A percentile compares a stretch with the other conserved stretches of the same genome.
phyloP scores from a whole-genome alignment of 371 early-diverging fungal genomes.

The Rhizomucor miehei region DNA sequence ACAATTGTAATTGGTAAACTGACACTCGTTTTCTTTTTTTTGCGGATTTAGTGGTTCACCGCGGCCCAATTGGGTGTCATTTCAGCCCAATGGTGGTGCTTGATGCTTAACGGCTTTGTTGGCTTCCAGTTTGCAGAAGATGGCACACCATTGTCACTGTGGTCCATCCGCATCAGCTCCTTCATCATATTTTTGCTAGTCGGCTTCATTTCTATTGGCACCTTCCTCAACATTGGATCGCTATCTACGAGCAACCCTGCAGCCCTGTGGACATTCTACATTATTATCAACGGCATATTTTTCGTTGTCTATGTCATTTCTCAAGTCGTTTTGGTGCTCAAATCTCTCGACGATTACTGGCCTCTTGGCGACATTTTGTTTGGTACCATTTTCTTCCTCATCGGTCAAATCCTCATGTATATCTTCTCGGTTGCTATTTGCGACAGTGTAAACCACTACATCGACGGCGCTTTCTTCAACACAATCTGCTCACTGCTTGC shows the following conservation, averaged over 20 bases:
- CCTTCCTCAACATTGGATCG: slow-evolving; percentile 67
- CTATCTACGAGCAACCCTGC: slow-evolving; percentile 65
- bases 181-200: slow-evolving; percentile 73
- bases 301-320: slow-evolving; percentile 84
- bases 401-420: slow-evolving; percentile 82
- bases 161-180: slow-evolving; percentile 87
- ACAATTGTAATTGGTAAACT: background rate
- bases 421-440: slow-evolving; percentile 81
- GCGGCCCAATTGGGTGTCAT: slow-evolving; percentile 82
- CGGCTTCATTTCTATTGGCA: slow-evolving; percentile 81
- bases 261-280: slow-evolving; percentile 86
- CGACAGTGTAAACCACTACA: slow-evolving; percentile 86
- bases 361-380: slow-evolving; percentile 92
- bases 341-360: slow-evolving; percentile 95
- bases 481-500: slow-evolving; percentile 87
- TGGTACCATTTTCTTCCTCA: slow-evolving; percentile 80
- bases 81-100: slow-evolving; percentile 85
- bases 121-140: slow-evolving; percentile 97
- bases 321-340: slow-evolving; percentile 91
- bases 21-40: background rate
- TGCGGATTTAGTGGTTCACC: slow-evolving; percentile 72
- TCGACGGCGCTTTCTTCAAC: slow-evolving; percentile 96
- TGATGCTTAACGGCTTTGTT: slow-evolving; percentile 93
- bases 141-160: slow-evolving; percentile 86
- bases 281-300: slow-evolving; percentile 80